Evolutionary conservation across 208 protist species (phyloP).

Genomic region (Tritrichomonas musculus): DNA sequence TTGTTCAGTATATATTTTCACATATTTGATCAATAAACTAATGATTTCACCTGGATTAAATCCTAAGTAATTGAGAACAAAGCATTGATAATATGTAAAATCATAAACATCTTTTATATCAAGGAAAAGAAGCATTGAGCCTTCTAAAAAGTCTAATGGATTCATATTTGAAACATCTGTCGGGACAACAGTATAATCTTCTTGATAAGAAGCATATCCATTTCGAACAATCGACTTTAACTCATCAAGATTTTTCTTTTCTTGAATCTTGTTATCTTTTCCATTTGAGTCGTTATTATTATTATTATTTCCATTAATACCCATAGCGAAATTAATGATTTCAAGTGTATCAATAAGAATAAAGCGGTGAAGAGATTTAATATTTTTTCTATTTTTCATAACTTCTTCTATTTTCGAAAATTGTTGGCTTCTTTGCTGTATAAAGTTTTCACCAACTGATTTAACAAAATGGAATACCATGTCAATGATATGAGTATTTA

Average conservation of each 20-base stretch:
- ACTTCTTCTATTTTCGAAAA: background rate
- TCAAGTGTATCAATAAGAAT: background rate
- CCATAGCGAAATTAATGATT: too few relatives aligned
- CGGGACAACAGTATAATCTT: background rate
- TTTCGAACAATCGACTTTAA: background rate
- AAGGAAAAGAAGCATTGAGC: background rate
- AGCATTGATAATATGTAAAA: background rate
- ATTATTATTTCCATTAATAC: too few relatives aligned
- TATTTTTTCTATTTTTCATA: background rate
- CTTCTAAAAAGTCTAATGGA: background rate
- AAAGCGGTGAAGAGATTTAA: background rate
- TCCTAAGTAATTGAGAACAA: too few relatives aligned
- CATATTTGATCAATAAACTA: background rate
- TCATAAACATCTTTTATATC: background rate
- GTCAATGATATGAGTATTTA: background rate
- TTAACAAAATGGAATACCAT: background rate
- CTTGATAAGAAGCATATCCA: background rate
- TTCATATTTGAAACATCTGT: background rate
- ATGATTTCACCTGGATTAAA: background rate
- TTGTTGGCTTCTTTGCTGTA: background rate
- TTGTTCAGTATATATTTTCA: background rate
- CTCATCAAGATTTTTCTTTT: background rate
- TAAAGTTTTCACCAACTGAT: background rate
- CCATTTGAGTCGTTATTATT: too few relatives aligned
- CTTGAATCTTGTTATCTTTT: background rate